These are phyloP conservation scores for Tylopilus plumbeoviolaceoides DNA, from an alignment of 768 basidiomycete species.

Conservation along the genomic window DNA sequence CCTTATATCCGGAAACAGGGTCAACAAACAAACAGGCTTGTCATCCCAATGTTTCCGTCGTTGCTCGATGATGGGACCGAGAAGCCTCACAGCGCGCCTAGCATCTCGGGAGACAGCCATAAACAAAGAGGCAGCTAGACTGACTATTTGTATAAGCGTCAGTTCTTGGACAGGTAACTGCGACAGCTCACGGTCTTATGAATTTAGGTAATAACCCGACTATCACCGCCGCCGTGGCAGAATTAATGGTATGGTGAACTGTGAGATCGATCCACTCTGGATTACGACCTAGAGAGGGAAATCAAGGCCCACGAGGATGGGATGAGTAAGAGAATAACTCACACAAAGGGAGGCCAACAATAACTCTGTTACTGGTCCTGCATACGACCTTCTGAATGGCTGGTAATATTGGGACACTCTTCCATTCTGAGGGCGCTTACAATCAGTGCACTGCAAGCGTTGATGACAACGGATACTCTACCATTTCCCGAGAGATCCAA, in stretches of 20 bases:
- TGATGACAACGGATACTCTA: not conserved
- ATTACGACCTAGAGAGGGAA: not conserved
- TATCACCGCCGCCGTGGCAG: not conserved
- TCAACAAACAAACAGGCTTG: not conserved
- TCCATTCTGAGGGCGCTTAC: slow-evolving; percentile 35
- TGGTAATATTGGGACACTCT: slow-evolving; percentile 22
- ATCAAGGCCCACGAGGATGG: not conserved
- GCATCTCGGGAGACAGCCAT: not conserved
- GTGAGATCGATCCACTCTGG: slow-evolving; percentile 5
- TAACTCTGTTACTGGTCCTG: slow-evolving; percentile 29
- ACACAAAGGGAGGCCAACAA: slow-evolving; percentile 50
- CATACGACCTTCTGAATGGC: slow-evolving; percentile 34
- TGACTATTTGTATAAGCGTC: not conserved
- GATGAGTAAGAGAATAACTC: slow-evolving; percentile 6
- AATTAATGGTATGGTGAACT: not conserved
- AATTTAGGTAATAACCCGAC: not conserved
- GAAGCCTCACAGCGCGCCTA: not conserved
- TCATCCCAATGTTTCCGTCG: not conserved
- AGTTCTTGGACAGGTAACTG: not conserved
- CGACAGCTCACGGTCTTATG: not conserved
- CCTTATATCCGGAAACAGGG: not conserved
- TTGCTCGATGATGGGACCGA: not conserved
- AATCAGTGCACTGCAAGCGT: not conserved
- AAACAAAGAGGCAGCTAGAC: not conserved
- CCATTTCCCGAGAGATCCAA: slow-evolving; percentile 11